These are phyloP conservation scores for Phytopythium oedochilum DNA, from an alignment of 352 stramenopile species.

Conservation along the genomic window DNA sequence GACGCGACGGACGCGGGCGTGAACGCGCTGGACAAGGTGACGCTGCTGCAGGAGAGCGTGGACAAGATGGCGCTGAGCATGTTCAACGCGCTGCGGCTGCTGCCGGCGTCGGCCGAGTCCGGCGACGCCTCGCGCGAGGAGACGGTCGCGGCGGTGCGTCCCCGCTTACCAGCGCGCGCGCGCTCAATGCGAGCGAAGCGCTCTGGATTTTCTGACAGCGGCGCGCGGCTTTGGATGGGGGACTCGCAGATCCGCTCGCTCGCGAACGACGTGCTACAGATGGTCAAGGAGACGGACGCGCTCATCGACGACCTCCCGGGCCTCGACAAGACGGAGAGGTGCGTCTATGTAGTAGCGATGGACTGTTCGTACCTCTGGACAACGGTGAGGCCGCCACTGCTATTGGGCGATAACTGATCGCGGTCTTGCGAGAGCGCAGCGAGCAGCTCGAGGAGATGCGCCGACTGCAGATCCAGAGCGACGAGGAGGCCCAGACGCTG, in stretches of 20 bases:
- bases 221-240: too few species aligned
- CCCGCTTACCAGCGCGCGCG: too few species aligned
- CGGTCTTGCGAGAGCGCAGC: constrained; percentile 12
- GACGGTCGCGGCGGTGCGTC: constrained; percentile 45
- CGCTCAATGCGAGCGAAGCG: too few species aligned
- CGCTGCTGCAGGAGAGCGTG: constrained; percentile 79
- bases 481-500: constrained; percentile 81
- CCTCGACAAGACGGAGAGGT: constrained; percentile 80
- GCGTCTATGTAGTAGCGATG: background rate
- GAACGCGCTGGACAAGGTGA: constrained; percentile 67
- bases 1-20: constrained; percentile 13
- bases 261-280: constrained; percentile 70
- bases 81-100: constrained; percentile 82
- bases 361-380: too few species aligned
- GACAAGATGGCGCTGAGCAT: constrained; percentile 85
- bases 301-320: constrained; percentile 79
- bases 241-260: constrained; percentile 56
- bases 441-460: constrained; percentile 79
- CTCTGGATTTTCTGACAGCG: too few species aligned
- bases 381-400: too few species aligned
- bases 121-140: constrained; percentile 41
- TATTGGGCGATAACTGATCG: background rate
- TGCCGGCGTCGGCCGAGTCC: constrained; percentile 44
- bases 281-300: constrained; percentile 73
- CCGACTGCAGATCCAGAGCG: constrained; percentile 75